Base-by-base conservation (phyloP, 306 rosid genomes). In the Datisca glomerata region DNA sequence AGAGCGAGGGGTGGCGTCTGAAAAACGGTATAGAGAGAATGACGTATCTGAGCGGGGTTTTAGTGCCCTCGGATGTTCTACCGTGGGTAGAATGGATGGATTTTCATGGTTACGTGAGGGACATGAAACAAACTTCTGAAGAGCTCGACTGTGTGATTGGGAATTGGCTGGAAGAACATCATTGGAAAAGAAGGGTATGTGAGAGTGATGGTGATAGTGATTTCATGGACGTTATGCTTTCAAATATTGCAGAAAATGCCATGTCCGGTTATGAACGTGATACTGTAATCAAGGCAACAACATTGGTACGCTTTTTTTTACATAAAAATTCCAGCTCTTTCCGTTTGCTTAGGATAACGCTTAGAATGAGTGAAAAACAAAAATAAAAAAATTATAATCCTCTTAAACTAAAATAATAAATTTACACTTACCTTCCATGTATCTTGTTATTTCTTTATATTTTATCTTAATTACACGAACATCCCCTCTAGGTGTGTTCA, bases 261-360 rank as follows among this genome's bases (percentile, higher is more conserved):
- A 39, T 69, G 20, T 64, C 59, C 40, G 76, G 81, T 9, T 61
- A 75, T 14, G 23, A 53, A 22, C 14, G 65, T 0, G 81, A 82
- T 13, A 44, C 20, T 5, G 78, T 68, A 36, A 61, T 82, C 64
- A 82, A 78, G 67, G 89, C 85, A 7, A 82, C 76, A 0, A 15
- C 79, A 14, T 0, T 72, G 81, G 94, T 82, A 28, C 7, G 33
- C 8, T 8, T n/a, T n/a, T n/a, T n/a, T n/a, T n/a, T n/a, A n/a
- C n/a, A n/a, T n/a, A n/a, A n/a, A n/a, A n/a, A n/a, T n/a, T n/a
- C n/a, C n/a, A n/a, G n/a, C n/a, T n/a, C n/a, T n/a, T n/a, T n/a
- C n/a, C n/a, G n/a, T n/a, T n/a, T n/a, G n/a, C n/a, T n/a, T n/a
- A n/a, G n/a, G n/a, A n/a, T n/a, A n/a, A n/a, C n/a, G n/a, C n/a